Percentiles rank a stretch among this genome's conserved stretches.
phyloP scores from a whole-genome alignment of 768 basidiomycete species.

The Mycena filopes region DNA sequence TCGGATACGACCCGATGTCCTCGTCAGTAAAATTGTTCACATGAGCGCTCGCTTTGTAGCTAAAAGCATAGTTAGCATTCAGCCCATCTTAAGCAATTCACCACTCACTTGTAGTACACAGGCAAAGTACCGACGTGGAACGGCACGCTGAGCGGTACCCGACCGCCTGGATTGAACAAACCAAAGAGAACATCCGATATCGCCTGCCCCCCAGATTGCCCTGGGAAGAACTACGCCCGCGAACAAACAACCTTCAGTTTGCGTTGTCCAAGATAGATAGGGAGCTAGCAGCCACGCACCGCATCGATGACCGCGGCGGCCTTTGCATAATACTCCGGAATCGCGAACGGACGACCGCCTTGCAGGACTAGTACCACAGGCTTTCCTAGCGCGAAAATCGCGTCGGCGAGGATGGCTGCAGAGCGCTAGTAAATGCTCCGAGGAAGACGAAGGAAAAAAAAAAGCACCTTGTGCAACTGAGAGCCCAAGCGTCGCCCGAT shows the following conservation, averaged over 20 bases:
- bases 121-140: constrained; percentile 36
- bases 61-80: background rate
- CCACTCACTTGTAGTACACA: constrained; percentile 39
- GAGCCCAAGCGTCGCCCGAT: constrained; percentile 38
- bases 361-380: constrained; percentile 38
- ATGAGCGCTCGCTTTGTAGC: constrained; percentile 37
- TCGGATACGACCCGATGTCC: constrained; percentile 36
- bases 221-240: constrained; percentile 36
- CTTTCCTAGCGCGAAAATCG: constrained; percentile 37
- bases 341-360: constrained; percentile 41
- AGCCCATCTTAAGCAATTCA: background rate
- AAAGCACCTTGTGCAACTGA: constrained; percentile 37
- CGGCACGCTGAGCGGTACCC: constrained; percentile 39
- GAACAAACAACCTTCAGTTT: too few species aligned
- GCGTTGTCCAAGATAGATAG: too few species aligned
- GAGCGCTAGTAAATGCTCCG: background rate
- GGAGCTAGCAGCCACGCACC: constrained; percentile 13
- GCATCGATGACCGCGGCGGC: constrained; percentile 37
- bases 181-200: constrained; percentile 40
- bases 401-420: constrained; percentile 38
- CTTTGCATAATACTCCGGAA: constrained; percentile 36
- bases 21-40: constrained; percentile 36
- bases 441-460: background rate
- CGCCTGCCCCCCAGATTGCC: constrained; percentile 41
- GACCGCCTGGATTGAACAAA: constrained; percentile 38